phyloP scores from a whole-genome alignment of 129 eudicot genomes.

The Mikania micrantha region DNA sequence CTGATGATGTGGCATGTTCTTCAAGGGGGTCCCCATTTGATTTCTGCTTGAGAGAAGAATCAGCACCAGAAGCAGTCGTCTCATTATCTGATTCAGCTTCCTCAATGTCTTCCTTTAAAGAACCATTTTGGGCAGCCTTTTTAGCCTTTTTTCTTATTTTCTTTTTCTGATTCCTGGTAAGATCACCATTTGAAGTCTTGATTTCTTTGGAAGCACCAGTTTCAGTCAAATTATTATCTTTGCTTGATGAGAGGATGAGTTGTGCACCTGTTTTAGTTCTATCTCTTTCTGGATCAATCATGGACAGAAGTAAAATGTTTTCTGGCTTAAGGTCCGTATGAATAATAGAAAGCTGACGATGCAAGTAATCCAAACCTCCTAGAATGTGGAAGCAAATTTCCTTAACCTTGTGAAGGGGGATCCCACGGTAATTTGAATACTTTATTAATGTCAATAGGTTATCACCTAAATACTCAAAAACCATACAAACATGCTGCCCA shows the following conservation, averaged over 20 bases:
- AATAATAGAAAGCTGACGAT: slow-evolving; percentile 72
- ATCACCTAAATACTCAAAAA: slow-evolving; percentile 85
- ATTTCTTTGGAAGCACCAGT: slow-evolving; percentile 42
- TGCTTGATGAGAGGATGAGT: slow-evolving; percentile 44
- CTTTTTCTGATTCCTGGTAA: slow-evolving; percentile 81
- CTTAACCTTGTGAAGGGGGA: slow-evolving; percentile 72
- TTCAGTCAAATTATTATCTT: slow-evolving; percentile 36
- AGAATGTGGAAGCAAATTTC: slow-evolving; percentile 74
- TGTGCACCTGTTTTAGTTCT: slow-evolving; percentile 57
- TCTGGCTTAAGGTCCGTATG: slow-evolving; percentile 94
- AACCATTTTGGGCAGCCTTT: slow-evolving; percentile 55
- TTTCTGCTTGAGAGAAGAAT: slow-evolving; percentile 31
- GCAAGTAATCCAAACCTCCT: slow-evolving; percentile 90
- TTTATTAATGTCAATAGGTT: slow-evolving; percentile 77
- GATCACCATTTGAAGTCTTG: slow-evolving; percentile 34
- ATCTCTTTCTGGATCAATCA: slow-evolving; percentile 70
- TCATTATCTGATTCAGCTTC: slow-evolving; percentile 42
- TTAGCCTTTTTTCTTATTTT: slow-evolving; percentile 66
- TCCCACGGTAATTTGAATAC: slow-evolving; percentile 67
- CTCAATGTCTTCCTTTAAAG: slow-evolving; percentile 36
- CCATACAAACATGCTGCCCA: slow-evolving; percentile 97
- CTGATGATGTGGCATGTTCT: slow-evolving; percentile 24
- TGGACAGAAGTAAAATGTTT: slow-evolving; percentile 70
- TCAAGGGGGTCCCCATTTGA: slow-evolving; percentile 34
- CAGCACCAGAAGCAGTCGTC: slow-evolving; percentile 19